phyloP scores from a whole-genome alignment of 1,284 basidiomycete species.

The Tilletia caries region DNA sequence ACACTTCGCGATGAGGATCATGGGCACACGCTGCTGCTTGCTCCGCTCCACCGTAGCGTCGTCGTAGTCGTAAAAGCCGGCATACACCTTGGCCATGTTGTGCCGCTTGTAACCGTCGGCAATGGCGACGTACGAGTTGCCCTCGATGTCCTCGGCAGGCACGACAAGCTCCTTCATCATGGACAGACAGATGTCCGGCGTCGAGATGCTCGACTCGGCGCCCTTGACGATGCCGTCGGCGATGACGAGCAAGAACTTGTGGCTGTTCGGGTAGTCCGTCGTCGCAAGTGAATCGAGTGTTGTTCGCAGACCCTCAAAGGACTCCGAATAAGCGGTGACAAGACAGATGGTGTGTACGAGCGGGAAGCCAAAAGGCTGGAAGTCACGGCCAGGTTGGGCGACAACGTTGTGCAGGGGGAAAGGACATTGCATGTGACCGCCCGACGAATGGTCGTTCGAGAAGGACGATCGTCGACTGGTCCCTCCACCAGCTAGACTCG shows the following conservation, averaged over 20 bases:
- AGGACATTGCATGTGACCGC: slow-evolving; percentile 58
- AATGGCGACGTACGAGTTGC: slow-evolving; percentile 95
- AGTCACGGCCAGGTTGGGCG: slow-evolving; percentile 84
- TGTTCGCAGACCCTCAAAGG: slow-evolving; percentile 89
- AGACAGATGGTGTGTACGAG: slow-evolving; percentile 90
- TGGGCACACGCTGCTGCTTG: slow-evolving; percentile 95
- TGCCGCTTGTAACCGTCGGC: slow-evolving; percentile 98
- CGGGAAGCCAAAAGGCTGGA: slow-evolving; percentile 92
- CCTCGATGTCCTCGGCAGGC: slow-evolving; percentile 78
- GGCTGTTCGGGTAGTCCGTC: slow-evolving; percentile 96
- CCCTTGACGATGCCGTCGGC: slow-evolving; percentile 99
- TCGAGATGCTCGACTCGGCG: slow-evolving; percentile 52
- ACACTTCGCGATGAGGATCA: slow-evolving; percentile 85
- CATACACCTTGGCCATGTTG: slow-evolving; percentile 98
- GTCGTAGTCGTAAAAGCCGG: slow-evolving; percentile 96
- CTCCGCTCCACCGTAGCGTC: slow-evolving; percentile 81
- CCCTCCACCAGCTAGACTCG: slow-evolving; percentile 61
- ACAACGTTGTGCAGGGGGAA: slow-evolving; percentile 88
- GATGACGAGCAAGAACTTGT: slow-evolving; percentile 92
- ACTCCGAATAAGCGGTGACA: slow-evolving; percentile 98
- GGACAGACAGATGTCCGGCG: slow-evolving; percentile 82
- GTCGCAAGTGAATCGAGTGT: slow-evolving; percentile 96
- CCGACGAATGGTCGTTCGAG: slow-evolving; percentile 27
- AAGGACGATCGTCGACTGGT: slow-evolving; percentile 39
- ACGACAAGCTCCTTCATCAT: slow-evolving; percentile 98